Conservation (phyloP, 2,329 filamentous ascomycete species). For the Monosporascus sp. region DNA sequence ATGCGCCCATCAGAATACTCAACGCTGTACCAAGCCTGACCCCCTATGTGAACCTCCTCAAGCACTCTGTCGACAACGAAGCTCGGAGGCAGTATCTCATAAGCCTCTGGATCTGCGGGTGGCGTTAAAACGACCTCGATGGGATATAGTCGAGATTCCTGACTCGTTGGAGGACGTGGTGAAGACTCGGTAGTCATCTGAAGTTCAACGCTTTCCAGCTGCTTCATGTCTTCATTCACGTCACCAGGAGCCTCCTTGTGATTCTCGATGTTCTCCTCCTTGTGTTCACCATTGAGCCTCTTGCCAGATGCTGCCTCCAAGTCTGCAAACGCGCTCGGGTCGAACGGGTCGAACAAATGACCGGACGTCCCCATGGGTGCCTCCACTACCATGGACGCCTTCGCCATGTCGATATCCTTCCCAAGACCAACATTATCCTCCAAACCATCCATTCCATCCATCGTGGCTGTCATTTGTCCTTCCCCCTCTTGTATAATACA, state of each 20-base stretch:
- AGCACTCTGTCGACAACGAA: slow-evolving; percentile 33
- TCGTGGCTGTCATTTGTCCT: background rate
- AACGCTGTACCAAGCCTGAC: slow-evolving; percentile 28
- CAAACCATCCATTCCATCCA: background rate
- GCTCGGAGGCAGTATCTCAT: slow-evolving; percentile 25
- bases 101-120: slow-evolving; percentile 18
- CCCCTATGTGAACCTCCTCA: slow-evolving; percentile 21
- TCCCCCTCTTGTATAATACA: background rate
- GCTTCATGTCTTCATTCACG: background rate
- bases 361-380: background rate
- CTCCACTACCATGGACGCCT: background rate
- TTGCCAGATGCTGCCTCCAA: background rate
- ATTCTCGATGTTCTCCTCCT: background rate
- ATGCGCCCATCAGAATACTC: slow-evolving; percentile 43
- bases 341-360: background rate
- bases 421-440: background rate
- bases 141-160: slow-evolving; percentile 7
- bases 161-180: background rate
- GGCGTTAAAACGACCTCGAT: slow-evolving; percentile 26
- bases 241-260: background rate
- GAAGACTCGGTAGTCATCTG: background rate
- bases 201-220: slow-evolving; percentile 4
- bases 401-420: background rate
- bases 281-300: too few relatives aligned
- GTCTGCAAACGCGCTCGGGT: background rate